A percentile compares a stretch with the other conserved stretches of the same genome.
These are phyloP conservation scores for Draba incana DNA, from an alignment of 345 rosid genomes.

Conservation along the genomic window DNA sequence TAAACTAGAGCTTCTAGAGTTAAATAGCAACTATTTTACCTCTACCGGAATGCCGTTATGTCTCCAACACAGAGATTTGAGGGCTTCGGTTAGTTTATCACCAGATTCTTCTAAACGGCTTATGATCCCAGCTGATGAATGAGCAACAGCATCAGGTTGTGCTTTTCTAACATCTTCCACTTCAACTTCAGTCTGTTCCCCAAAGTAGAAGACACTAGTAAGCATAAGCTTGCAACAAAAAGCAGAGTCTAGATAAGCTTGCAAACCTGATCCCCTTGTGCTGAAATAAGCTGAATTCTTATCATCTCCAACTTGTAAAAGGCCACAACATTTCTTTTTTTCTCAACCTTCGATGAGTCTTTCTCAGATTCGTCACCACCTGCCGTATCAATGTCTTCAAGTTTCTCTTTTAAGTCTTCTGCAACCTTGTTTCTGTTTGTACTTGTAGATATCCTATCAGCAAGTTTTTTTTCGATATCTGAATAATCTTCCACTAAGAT, in stretches of 20 bases:
- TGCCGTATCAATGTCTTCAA: constrained; percentile 46
- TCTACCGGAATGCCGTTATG: constrained; percentile 82
- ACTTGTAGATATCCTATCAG: constrained; percentile 43
- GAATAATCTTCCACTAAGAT: constrained; percentile 72
- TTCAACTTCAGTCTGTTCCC: constrained; percentile 64
- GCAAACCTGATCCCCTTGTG: constrained; percentile 77
- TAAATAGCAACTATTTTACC: constrained; percentile 50
- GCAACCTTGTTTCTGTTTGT: constrained; percentile 44
- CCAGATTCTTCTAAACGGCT: constrained; percentile 71
- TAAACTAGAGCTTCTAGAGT: constrained; percentile 15
- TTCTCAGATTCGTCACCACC: constrained; percentile 49
- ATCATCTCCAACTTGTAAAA: constrained; percentile 88
- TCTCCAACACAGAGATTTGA: constrained; percentile 81
- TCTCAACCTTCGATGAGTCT: constrained; percentile 48
- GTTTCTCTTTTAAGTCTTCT: constrained; percentile 43
- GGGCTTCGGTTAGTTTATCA: constrained; percentile 64
- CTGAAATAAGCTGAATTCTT: constrained; percentile 75
- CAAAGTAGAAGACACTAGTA: constrained; percentile 35
- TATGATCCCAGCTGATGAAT: constrained; percentile 63
- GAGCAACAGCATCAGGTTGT: constrained; percentile 82
- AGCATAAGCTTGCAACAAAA: constrained; percentile 32
- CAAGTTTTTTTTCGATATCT: constrained; percentile 62
- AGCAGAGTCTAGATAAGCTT: not conserved
- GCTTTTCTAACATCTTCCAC: constrained; percentile 77
- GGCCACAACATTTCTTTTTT: constrained; percentile 49